phyloP scores from a whole-genome alignment of 1,139 yeast species.

The Magnusiomyces tetraspermus region DNA sequence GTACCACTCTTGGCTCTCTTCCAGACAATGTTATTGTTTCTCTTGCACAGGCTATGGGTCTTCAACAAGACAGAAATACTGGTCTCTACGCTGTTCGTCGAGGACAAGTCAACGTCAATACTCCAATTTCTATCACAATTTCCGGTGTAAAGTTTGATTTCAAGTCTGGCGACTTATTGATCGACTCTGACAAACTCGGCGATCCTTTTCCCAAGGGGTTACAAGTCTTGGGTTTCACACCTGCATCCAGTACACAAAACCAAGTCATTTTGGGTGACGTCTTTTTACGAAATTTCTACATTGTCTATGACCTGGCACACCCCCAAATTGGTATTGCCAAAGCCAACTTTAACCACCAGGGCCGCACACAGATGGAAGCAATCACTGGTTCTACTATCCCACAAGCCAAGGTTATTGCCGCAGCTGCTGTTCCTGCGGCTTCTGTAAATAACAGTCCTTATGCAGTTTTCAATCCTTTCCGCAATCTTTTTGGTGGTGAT shows the following conservation, averaged over 20 bases:
- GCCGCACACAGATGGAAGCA: constrained; percentile 14
- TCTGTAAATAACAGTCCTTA: not conserved
- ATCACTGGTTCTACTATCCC: constrained; percentile 16
- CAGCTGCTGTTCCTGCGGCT: not conserved
- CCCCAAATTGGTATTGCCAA: constrained; percentile 24
- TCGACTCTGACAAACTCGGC: constrained; percentile 18
- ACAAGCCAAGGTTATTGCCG: constrained; percentile 12
- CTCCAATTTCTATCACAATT: constrained; percentile 16
- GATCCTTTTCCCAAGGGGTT: constrained; percentile 17
- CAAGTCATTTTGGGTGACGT: constrained; percentile 25
- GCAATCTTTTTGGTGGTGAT: not conserved
- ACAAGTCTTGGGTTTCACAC: constrained; percentile 19
- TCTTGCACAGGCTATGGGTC: constrained; percentile 15
- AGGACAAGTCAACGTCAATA: constrained; percentile 7
- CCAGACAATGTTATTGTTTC: constrained; percentile 15
- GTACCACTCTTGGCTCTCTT: constrained; percentile 24
- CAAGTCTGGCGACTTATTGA: constrained; percentile 16
- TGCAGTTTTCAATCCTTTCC: not conserved
- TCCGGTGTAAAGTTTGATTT: constrained; percentile 19
- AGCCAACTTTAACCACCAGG: constrained; percentile 17
- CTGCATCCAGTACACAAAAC: constrained; percentile 17
- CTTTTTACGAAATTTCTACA: constrained; percentile 23
- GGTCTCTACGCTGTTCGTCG: constrained; percentile 8
- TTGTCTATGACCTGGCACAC: constrained; percentile 22
- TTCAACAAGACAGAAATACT: constrained; percentile 8